Evolutionary conservation across 768 basidiomycete species (phyloP).

Genomic region (Serpula lacrymans): DNA sequence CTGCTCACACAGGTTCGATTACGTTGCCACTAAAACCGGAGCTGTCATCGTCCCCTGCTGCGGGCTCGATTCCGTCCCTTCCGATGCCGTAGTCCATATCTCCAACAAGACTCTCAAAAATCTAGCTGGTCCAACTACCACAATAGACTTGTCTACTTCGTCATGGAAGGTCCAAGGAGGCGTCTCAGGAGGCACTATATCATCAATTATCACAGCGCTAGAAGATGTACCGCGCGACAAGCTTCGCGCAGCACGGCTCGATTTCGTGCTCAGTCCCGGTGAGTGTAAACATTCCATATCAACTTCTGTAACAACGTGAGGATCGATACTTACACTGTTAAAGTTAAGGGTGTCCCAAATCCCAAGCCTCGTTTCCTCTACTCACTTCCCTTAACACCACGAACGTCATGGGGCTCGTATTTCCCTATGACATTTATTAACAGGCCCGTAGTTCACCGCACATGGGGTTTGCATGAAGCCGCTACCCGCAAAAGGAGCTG

Average conservation of each 20-base stretch:
- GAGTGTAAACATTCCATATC: constrained; percentile 9
- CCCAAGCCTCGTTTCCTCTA: constrained; percentile 30
- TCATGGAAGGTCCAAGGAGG: constrained; percentile 36
- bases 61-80: constrained; percentile 76
- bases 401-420: constrained; percentile 34
- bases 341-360: constrained; percentile 30
- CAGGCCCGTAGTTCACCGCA: constrained; percentile 49
- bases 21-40: constrained; percentile 61
- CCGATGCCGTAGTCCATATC: constrained; percentile 66
- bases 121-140: constrained; percentile 29
- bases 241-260: constrained; percentile 23
- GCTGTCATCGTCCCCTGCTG: constrained; percentile 78
- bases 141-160: constrained; percentile 55
- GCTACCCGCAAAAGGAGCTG: constrained; percentile 18
- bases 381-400: constrained; percentile 31
- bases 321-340: constrained; percentile 1
- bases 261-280: constrained; percentile 46
- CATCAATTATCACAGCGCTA: constrained; percentile 29
- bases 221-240: constrained; percentile 32
- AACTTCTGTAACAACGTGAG: not conserved
- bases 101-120: constrained; percentile 67
- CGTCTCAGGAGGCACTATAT: constrained; percentile 36
- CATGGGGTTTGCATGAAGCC: constrained; percentile 49
- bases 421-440: constrained; percentile 47
- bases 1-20: constrained; percentile 55